Percentiles rank a stretch among this genome's conserved stretches.
Conservation (phyloP, 257 asterid genomes). For the Eucommia ulmoides region DNA sequence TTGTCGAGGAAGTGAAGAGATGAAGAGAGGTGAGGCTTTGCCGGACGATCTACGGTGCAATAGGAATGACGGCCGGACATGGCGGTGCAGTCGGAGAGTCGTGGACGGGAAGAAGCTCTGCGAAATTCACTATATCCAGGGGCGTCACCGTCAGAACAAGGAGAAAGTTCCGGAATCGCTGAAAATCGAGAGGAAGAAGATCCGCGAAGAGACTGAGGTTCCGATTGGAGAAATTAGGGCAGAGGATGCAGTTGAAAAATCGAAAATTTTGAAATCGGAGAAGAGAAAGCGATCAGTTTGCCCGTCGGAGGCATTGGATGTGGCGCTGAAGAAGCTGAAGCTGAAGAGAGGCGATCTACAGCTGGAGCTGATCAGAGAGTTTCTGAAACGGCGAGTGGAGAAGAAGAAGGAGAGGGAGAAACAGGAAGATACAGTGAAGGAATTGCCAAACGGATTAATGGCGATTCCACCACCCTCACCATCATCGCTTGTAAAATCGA, state of each 20-base stretch:
- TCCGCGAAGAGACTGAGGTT: slow-evolving; percentile 29
- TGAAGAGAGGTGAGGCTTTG: slow-evolving; percentile 41
- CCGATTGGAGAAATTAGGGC: neutral
- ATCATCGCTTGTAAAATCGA: slow-evolving; percentile 11
- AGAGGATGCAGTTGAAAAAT: neutral
- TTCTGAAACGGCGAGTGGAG: slow-evolving; percentile 72
- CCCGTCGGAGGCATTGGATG: slow-evolving; percentile 75
- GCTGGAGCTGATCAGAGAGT: slow-evolving; percentile 76
- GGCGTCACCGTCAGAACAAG: slow-evolving; percentile 69
- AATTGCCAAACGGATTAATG: slow-evolving; percentile 78
- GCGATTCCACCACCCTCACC: slow-evolving; percentile 47
- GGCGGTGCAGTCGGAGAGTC: slow-evolving; percentile 86
- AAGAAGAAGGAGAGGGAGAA: slow-evolving; percentile 58
- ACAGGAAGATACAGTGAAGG: slow-evolving; percentile 28
- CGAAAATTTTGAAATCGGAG: slow-evolving; percentile 22
- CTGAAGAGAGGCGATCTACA: slow-evolving; percentile 77
- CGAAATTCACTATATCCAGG: slow-evolving; percentile 78
- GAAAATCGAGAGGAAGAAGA: slow-evolving; percentile 52
- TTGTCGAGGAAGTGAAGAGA: neutral
- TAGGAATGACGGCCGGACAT: slow-evolving; percentile 94
- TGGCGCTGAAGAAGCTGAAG: slow-evolving; percentile 70
- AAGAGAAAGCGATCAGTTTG: slow-evolving; percentile 29
- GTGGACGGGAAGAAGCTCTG: slow-evolving; percentile 80
- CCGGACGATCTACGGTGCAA: slow-evolving; percentile 93
- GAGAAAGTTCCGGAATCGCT: slow-evolving; percentile 83